These are phyloP conservation scores for Xerocomus nothofagi DNA, from an alignment of 1,284 basidiomycete genomes.

Conservation along the genomic window DNA sequence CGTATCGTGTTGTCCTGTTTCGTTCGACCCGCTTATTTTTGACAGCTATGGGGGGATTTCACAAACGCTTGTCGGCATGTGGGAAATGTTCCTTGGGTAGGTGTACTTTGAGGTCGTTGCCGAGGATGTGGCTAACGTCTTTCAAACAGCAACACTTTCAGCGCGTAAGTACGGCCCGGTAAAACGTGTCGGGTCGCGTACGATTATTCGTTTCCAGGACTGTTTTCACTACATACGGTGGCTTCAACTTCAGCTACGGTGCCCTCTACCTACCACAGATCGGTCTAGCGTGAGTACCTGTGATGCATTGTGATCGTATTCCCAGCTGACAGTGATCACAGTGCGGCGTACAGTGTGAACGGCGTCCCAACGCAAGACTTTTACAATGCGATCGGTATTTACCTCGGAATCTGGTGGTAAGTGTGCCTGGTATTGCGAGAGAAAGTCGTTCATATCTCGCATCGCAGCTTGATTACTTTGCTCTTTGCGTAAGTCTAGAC, in stretches of 20 bases:
- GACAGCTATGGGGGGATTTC: slow-evolving; percentile 32
- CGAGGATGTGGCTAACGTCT: slow-evolving; percentile 5
- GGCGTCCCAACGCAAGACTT: slow-evolving; percentile 25
- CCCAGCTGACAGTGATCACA: slow-evolving; percentile 13
- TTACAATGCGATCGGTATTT: slow-evolving; percentile 29
- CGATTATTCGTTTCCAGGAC: slow-evolving; percentile 13
- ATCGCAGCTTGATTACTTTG: slow-evolving; percentile 19
- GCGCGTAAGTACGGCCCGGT: slow-evolving; percentile 21
- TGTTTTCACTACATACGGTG: slow-evolving; percentile 31
- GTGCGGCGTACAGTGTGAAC: slow-evolving; percentile 27
- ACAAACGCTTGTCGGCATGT: slow-evolving; percentile 33
- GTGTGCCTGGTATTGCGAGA: background rate
- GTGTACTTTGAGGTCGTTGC: slow-evolving; percentile 1
- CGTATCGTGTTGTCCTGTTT: background rate
- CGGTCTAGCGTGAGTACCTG: slow-evolving; percentile 27
- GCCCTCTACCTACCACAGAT: slow-evolving; percentile 29
- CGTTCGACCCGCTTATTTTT: background rate
- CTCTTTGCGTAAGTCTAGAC: slow-evolving; percentile 18
- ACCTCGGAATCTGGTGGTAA: slow-evolving; percentile 24
- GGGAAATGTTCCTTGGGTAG: slow-evolving; percentile 34
- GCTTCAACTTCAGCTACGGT: slow-evolving; percentile 32
- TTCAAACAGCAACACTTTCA: slow-evolving; percentile 26
- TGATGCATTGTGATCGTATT: background rate
- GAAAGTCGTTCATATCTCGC: slow-evolving; percentile 2
- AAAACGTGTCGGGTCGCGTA: background rate